phyloP scores from a whole-genome alignment of 345 rosid species.

The Citrus mangshanensis region DNA sequence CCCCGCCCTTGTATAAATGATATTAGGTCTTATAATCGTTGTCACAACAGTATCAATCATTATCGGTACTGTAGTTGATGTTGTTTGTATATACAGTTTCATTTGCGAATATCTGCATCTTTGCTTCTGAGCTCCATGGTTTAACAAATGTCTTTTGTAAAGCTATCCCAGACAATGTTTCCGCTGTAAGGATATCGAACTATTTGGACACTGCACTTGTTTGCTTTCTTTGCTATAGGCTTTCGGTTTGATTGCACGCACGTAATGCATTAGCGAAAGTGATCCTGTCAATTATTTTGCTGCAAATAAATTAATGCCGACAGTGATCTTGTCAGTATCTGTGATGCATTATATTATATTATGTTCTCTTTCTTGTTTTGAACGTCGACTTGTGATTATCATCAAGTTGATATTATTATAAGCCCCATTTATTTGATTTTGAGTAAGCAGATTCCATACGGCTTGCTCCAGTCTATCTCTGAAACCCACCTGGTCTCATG shows the following conservation, averaged over 20 bases:
- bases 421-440: neutral
- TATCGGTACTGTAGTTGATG: too few species aligned
- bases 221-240: neutral
- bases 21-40: neutral
- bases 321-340: too few species aligned
- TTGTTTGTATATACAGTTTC: too few species aligned
- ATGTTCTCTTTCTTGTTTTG: neutral
- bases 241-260: neutral
- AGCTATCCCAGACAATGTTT: neutral
- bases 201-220: neutral
- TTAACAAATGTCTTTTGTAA: neutral
- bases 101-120: neutral
- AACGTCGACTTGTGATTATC: neutral
- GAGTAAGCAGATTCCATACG: constrained; percentile 1
- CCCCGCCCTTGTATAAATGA: too few species aligned
- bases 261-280: neutral
- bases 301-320: too few species aligned
- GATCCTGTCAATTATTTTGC: neutral
- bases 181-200: neutral
- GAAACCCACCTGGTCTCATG: neutral
- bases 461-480: neutral
- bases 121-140: neutral
- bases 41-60: too few species aligned
- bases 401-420: neutral
- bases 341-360: too few species aligned